Evolutionary conservation across 345 rosid species (phyloP), one percentile per base, ranked within the genome.

Genomic region (Pugionium cornutum): DNA sequence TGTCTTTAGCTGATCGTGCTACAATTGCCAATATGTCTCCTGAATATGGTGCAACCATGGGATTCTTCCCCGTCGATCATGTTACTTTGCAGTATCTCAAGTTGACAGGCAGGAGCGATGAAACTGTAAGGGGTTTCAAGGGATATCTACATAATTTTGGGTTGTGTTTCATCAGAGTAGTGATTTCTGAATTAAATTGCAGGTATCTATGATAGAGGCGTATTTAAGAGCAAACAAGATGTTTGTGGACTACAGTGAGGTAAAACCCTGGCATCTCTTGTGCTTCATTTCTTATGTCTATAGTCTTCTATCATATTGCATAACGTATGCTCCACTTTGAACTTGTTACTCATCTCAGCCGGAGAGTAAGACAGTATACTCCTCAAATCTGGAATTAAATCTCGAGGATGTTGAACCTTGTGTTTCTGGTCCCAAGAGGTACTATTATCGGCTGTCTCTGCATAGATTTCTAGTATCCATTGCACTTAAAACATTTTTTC

Each of bases 41-140:
- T 1, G 99, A 94, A 80, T 94, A 94, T 69, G 99, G 99, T 82
- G 97, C 99, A 73, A 94, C 99, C 77, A 94, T 94, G 99, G 99
- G 99, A 27, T 94, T 94, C 78, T 94, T 94, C 88, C 99, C 97
- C 26, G 99, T 94, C 4, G 99, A 94, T 81, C 95, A 85, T 80
- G 97, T 89, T 71, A 86, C 99, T 30, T 69, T 94, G 58, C 91
- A 94, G 64, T 94, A 91, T 79, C 92, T 94, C 46, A 91, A 84
- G 75, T 78, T 94, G 84, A 94, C 99, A 6, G 99, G 99, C 69
- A 87, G 99, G 73, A 94, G 95, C 66, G 97, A 94, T 55, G 97
- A 94, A 3, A 64, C 69, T 41, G 69, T 64, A 64, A 64, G 59
- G 30, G 30, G 4, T 5, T 52, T 39, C 68, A 51, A 18, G 33